A percentile compares a stretch with the other conserved stretches of the same genome.
Evolutionary conservation across 192 early-diverging fungal genomes (phyloP).

Genomic region (Mortierella antarctica): DNA sequence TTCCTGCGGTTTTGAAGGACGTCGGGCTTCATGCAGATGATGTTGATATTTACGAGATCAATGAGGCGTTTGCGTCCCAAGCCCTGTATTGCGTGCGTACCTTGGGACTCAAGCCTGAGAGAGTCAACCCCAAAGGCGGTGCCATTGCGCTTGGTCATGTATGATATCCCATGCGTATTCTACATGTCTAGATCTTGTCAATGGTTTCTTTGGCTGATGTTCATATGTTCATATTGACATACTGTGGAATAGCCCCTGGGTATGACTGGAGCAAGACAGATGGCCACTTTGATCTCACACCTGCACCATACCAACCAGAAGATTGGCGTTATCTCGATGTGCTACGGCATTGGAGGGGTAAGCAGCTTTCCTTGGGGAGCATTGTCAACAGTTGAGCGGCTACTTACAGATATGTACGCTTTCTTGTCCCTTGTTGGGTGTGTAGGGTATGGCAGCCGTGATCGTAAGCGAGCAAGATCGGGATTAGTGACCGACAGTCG

Average conservation of each 20-base stretch:
- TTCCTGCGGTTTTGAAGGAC: constrained; percentile 85
- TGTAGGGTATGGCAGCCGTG: constrained; percentile 46
- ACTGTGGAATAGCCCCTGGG: constrained; percentile 65
- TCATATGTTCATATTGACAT: no score
- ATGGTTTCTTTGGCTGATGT: not conserved
- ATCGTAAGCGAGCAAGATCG: constrained; percentile 36
- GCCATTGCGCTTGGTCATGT: constrained; percentile 95
- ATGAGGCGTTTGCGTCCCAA: constrained; percentile 97
- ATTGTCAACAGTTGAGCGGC: not conserved
- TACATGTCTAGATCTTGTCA: not conserved
- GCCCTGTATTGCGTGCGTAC: constrained; percentile 90
- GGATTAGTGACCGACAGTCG: not conserved
- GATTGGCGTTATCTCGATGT: constrained; percentile 91
- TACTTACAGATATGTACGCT: not conserved
- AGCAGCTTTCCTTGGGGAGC: not conserved
- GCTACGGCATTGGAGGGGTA: constrained; percentile 87
- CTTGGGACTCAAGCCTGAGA: constrained; percentile 82
- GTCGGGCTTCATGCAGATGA: constrained; percentile 80
- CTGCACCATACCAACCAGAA: constrained; percentile 85
- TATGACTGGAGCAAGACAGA: constrained; percentile 92
- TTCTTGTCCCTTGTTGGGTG: not conserved
- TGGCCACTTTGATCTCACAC: constrained; percentile 91
- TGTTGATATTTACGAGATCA: constrained; percentile 91
- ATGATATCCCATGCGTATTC: constrained; percentile 50
- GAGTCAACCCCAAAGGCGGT: constrained; percentile 98